Evolutionary conservation across 768 basidiomycete genomes (phyloP).

Genomic region (Tulasnella calospora): DNA sequence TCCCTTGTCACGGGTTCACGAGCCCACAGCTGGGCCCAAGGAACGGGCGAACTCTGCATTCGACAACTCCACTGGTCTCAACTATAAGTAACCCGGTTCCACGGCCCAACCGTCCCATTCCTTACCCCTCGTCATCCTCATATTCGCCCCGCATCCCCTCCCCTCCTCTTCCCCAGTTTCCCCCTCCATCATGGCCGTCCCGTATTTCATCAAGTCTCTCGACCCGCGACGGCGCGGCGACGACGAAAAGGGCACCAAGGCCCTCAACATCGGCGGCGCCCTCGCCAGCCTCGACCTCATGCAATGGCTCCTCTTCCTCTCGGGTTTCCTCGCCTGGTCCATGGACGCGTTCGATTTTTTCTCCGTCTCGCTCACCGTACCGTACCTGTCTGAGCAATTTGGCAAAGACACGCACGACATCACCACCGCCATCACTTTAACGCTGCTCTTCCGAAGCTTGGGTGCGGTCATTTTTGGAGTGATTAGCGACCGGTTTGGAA

Average conservation of each 20-base stretch:
- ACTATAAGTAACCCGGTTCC: background rate
- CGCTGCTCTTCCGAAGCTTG: conserved; percentile 81
- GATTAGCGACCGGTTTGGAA: conserved; percentile 80
- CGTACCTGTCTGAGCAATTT: conserved; percentile 32
- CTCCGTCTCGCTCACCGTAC: conserved; percentile 46
- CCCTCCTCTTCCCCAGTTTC: background rate
- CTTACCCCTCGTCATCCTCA: background rate
- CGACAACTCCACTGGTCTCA: background rate
- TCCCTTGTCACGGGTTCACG: background rate
- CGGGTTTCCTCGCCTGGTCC: conserved; percentile 80
- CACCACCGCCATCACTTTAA: conserved; percentile 83
- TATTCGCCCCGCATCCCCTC: background rate
- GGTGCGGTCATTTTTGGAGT: conserved; percentile 33
- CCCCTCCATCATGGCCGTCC: conserved; percentile 3
- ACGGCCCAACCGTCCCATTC: background rate
- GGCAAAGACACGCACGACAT: conserved; percentile 23
- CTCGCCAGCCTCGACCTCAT: conserved; percentile 29
- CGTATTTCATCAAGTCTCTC: conserved; percentile 4
- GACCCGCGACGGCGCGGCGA: background rate
- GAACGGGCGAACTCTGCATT: background rate
- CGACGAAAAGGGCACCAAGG: background rate
- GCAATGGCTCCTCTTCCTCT: conserved; percentile 57
- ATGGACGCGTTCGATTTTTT: conserved; percentile 82
- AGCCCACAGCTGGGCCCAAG: background rate
- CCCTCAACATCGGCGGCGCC: background rate